Percentiles rank a stretch among this genome's conserved stretches.
These are phyloP conservation scores for Thamnidium elegans DNA, from an alignment of 192 early-diverging fungal genomes.

Conservation along the genomic window DNA sequence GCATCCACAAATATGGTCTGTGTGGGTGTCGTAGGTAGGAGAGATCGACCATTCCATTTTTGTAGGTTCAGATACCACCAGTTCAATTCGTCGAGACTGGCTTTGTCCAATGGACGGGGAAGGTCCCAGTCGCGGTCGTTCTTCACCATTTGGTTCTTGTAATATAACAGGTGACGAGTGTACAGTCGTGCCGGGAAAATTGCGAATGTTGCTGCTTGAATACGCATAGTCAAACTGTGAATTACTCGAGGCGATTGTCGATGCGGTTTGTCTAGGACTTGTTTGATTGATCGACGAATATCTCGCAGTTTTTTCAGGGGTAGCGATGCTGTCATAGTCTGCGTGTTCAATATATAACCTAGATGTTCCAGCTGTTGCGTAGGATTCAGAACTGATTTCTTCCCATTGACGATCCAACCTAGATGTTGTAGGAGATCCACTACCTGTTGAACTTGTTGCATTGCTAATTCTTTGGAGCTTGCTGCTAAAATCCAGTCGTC, in stretches of 20 bases:
- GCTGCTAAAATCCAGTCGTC: conserved; percentile 14
- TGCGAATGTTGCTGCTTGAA: conserved; percentile 27
- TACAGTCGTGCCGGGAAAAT: conserved; percentile 32
- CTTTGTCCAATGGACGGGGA: not conserved
- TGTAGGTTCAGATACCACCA: conserved; percentile 14
- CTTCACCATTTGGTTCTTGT: conserved; percentile 33
- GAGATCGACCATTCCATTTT: conserved; percentile 27
- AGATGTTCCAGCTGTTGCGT: conserved; percentile 35
- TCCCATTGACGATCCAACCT: conserved; percentile 21
- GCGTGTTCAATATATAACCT: conserved; percentile 25
- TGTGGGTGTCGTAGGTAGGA: conserved; percentile 18
- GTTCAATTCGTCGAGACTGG: conserved; percentile 2
- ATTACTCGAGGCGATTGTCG: conserved; percentile 11
- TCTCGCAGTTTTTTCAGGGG: conserved; percentile 28
- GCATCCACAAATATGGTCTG: conserved; percentile 33
- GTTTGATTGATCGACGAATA: conserved; percentile 19
- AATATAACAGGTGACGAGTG: conserved; percentile 18
- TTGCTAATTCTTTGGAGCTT: not conserved
- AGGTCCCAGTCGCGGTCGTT: conserved; percentile 6
- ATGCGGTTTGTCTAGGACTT: too few species aligned
- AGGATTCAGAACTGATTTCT: conserved; percentile 27
- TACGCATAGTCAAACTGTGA: conserved; percentile 23
- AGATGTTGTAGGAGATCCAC: not conserved
- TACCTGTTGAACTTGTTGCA: not conserved
- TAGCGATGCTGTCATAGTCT: conserved; percentile 24